Percentiles rank a stretch among this genome's conserved stretches.
Conservation (phyloP, 768 basidiomycete genomes). For the Leccinum barrowsii region DNA sequence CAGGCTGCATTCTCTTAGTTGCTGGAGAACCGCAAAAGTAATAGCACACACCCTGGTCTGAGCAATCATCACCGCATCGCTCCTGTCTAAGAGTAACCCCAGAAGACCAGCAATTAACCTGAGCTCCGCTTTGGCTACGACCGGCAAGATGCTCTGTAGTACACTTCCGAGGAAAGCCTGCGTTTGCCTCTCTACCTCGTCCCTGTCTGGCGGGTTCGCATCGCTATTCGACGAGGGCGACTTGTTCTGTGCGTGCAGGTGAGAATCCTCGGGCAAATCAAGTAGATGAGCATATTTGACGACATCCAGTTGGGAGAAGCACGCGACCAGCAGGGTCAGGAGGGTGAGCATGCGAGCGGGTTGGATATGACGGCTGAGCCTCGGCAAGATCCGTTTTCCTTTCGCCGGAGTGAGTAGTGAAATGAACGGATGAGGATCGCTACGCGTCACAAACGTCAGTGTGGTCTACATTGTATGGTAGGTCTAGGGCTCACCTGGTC, state of each 20-base stretch:
- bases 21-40: background rate
- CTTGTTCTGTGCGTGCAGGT: constrained; percentile 20
- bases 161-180: constrained; percentile 85
- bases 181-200: constrained; percentile 82
- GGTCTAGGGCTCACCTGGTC: constrained; percentile 61
- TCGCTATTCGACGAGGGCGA: constrained; percentile 18
- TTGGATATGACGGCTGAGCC: constrained; percentile 80
- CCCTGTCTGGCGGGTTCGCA: constrained; percentile 38
- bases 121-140: constrained; percentile 75
- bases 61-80: constrained; percentile 67
- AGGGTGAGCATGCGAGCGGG: constrained; percentile 80
- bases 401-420: constrained; percentile 85
- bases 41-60: constrained; percentile 67
- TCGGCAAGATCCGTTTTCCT: constrained; percentile 89
- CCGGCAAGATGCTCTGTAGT: constrained; percentile 80
- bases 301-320: constrained; percentile 92
- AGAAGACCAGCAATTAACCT: constrained; percentile 84
- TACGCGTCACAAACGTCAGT: constrained; percentile 28
- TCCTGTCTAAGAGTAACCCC: constrained; percentile 76
- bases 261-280: constrained; percentile 61
- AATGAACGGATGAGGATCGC: constrained; percentile 95
- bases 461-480: background rate
- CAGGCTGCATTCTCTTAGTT: constrained; percentile 57
- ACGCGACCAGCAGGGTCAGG: constrained; percentile 88
- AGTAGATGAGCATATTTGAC: constrained; percentile 72